phyloP scores from a whole-genome alignment of 176 grass and related monocot genomes.

The Otatea glauca region DNA sequence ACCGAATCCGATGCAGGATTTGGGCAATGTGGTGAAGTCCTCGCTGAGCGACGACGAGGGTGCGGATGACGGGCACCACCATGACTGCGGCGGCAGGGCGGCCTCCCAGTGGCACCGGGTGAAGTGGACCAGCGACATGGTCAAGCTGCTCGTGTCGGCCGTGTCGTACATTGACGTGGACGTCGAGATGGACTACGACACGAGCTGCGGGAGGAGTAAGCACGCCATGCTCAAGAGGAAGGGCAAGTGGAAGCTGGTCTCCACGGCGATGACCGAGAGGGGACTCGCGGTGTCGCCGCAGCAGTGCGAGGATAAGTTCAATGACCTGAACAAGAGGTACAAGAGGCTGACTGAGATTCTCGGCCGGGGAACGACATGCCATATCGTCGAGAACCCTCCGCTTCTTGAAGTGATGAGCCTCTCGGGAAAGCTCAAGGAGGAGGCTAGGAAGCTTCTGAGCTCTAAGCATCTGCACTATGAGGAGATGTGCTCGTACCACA shows the following conservation, averaged over 20 bases:
- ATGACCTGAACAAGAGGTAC: conserved; percentile 88
- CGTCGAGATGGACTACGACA: conserved; percentile 21
- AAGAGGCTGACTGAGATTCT: conserved; percentile 79
- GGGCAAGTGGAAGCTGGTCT: conserved; percentile 76
- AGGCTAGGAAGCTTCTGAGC: conserved; percentile 64
- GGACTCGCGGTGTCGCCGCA: conserved; percentile 60
- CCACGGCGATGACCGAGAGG: conserved; percentile 55
- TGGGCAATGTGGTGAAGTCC: conserved; percentile 39
- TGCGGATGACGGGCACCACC: conserved; percentile 37
- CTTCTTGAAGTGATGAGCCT: conserved; percentile 58
- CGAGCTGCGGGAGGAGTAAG: conserved; percentile 41
- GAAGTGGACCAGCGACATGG: conserved; percentile 77
- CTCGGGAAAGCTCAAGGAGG: conserved; percentile 64
- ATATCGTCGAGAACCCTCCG: conserved; percentile 63
- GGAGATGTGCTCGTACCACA: conserved; percentile 92
- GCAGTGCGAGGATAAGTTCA: conserved; percentile 90
- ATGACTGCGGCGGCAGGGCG: conserved; percentile 28
- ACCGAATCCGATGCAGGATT: conserved; percentile 36
- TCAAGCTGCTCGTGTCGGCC: conserved; percentile 69
- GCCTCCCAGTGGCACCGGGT: conserved; percentile 58
- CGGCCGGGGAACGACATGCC: conserved; percentile 63
- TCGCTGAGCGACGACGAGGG: conserved; percentile 55
- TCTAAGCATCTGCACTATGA: conserved; percentile 81
- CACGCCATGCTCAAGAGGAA: conserved; percentile 66
- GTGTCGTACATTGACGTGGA: conserved; percentile 75